Percentiles rank a stretch among this genome's conserved stretches.
Evolutionary conservation across 2,329 filamentous ascomycete genomes (phyloP).

Genomic region (Parasarocladium wereldwijsianum): DNA sequence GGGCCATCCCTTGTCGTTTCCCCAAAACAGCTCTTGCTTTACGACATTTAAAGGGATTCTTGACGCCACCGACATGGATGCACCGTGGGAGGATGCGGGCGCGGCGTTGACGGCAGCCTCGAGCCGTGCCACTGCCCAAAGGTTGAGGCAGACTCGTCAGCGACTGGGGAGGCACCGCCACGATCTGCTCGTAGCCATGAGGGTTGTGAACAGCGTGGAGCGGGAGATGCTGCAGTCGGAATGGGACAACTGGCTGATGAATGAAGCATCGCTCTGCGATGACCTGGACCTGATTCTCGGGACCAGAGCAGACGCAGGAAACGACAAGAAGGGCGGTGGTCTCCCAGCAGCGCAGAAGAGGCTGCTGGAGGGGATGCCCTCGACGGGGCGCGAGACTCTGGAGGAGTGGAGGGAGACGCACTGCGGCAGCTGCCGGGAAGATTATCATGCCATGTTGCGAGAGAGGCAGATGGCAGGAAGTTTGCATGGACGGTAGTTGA

Average conservation of each 20-base stretch:
- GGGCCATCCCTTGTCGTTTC: slow-evolving; percentile 17
- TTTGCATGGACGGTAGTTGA: slow-evolving; percentile 5
- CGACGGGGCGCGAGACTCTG: slow-evolving; percentile 21
- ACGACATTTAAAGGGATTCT: slow-evolving; percentile 45
- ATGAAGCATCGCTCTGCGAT: slow-evolving; percentile 64
- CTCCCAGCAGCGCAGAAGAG: slow-evolving; percentile 12
- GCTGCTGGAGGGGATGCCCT: slow-evolving; percentile 14
- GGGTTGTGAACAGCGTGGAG: slow-evolving; percentile 81
- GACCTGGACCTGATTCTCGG: slow-evolving; percentile 36
- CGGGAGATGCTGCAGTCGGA: slow-evolving; percentile 72
- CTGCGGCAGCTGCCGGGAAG: slow-evolving; percentile 39
- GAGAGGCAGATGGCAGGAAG: slow-evolving; percentile 14
- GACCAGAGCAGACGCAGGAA: slow-evolving; percentile 10
- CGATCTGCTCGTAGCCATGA: slow-evolving; percentile 78
- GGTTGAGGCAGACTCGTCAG: slow-evolving; percentile 68
- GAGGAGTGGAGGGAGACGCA: slow-evolving; percentile 36
- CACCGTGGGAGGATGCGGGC: slow-evolving; percentile 37
- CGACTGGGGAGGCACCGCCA: slow-evolving; percentile 73
- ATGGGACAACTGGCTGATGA: slow-evolving; percentile 83
- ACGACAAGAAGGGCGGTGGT: slow-evolving; percentile 8
- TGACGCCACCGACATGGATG: slow-evolving; percentile 42
- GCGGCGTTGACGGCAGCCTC: slow-evolving; percentile 28
- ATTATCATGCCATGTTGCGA: slow-evolving; percentile 20
- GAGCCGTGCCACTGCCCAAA: slow-evolving; percentile 41
- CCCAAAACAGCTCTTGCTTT: slow-evolving; percentile 41